phyloP scores from a whole-genome alignment of 805 yeast species.

The Kluyveromyces starmeri region DNA sequence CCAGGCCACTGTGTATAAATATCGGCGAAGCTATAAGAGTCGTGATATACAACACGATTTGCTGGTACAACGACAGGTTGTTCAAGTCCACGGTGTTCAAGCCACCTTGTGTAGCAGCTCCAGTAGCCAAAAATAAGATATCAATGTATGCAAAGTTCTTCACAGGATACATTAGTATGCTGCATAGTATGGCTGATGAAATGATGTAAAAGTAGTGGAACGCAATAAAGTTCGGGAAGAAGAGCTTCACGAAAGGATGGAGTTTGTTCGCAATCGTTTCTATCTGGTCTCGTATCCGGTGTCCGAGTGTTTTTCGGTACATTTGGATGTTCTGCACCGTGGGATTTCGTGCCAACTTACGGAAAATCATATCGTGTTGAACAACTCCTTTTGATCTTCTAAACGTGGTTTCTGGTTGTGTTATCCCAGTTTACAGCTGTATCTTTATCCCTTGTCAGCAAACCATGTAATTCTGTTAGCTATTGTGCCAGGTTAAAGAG shows the following conservation, averaged over 20 bases:
- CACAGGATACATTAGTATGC: slow-evolving; percentile 72
- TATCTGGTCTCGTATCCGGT: slow-evolving; percentile 32
- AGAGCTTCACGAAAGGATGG: slow-evolving; percentile 31
- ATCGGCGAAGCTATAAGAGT: slow-evolving; percentile 76
- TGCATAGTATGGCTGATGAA: slow-evolving; percentile 49
- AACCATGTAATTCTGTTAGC: no score
- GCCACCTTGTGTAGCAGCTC: slow-evolving; percentile 88
- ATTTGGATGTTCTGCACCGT: slow-evolving; percentile 16
- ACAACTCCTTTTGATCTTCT: no score
- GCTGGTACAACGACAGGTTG: slow-evolving; percentile 63
- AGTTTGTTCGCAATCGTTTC: slow-evolving; percentile 23
- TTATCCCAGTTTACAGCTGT: no score
- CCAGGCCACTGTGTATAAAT: slow-evolving; percentile 70
- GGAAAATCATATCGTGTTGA: slow-evolving; percentile 4
- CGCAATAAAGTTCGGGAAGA: slow-evolving; percentile 39
- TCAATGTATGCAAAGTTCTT: slow-evolving; percentile 63
- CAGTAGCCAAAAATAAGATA: slow-evolving; percentile 64
- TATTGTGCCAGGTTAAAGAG: no score
- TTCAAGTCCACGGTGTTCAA: slow-evolving; percentile 71
- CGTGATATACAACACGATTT: slow-evolving; percentile 55
- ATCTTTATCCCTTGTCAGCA: no score
- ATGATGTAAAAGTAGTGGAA: slow-evolving; percentile 72
- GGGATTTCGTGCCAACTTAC: slow-evolving; percentile 21
- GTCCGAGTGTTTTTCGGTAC: slow-evolving; percentile 33
- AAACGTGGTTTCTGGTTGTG: no score